Conservation (phyloP, 2,329 filamentous ascomycete species). For the Fusarium oxysporum region DNA sequence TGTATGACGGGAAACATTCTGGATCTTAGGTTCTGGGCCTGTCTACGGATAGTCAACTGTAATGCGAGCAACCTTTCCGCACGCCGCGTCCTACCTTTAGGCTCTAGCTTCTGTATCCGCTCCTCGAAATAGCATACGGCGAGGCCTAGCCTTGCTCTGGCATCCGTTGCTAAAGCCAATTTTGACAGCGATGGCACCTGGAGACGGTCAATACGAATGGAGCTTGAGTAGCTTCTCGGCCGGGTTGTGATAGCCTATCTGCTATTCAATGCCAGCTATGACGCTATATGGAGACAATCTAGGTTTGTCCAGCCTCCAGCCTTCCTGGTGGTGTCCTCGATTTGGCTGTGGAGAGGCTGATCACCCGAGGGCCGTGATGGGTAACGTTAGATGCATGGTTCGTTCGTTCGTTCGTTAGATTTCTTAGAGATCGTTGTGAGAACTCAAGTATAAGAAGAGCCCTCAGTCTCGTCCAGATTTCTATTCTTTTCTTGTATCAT, state of each 20-base stretch:
- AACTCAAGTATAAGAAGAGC: conserved; percentile 40
- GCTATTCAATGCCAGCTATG: conserved; percentile 21
- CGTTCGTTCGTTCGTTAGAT: conserved; percentile 29
- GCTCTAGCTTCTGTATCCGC: conserved; percentile 10
- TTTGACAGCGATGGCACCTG: not conserved
- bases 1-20: conserved; percentile 31
- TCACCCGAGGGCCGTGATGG: conserved; percentile 35
- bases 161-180: not conserved
- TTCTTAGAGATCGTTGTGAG: conserved; percentile 11
- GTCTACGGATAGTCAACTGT: not conserved
- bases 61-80: not conserved
- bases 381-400: conserved; percentile 25
- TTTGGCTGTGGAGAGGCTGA: conserved; percentile 35
- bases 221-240: not conserved
- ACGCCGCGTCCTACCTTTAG: conserved; percentile 3
- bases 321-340: conserved; percentile 16
- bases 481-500: conserved; percentile 16
- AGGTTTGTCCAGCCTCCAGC: conserved; percentile 29
- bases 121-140: conserved; percentile 36
- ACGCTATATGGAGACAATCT: conserved; percentile 22
- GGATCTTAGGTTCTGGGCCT: conserved; percentile 28
- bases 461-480: conserved; percentile 18
- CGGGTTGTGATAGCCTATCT: not conserved
- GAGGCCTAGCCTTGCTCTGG: conserved; percentile 19
- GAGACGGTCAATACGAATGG: conserved; percentile 5